Evolutionary conservation across 2,329 filamentous ascomycete species (phyloP).

Genomic region (Colletotrichum chrysophilum): DNA sequence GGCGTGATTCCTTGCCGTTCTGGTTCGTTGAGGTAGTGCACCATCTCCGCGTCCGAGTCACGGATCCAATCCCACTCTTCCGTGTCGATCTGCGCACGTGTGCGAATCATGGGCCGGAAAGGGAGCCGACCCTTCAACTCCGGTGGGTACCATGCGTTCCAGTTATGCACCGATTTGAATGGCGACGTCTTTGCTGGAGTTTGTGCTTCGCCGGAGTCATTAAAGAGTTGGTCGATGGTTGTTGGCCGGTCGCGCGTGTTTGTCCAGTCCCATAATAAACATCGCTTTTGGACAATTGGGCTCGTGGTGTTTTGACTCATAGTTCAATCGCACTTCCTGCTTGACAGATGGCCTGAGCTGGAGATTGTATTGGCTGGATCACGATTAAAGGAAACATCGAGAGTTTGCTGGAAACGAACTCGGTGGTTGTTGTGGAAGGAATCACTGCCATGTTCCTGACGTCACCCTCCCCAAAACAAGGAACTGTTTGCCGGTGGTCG

Average conservation of each 20-base stretch:
- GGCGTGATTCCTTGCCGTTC: constrained; percentile 40
- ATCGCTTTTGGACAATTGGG: constrained; percentile 32
- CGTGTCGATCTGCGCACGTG: constrained; percentile 36
- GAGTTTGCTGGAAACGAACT: background rate
- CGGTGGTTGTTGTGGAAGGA: background rate
- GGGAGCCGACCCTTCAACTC: constrained; percentile 37
- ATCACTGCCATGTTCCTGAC: background rate
- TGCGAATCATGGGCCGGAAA: constrained; percentile 48
- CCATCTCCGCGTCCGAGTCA: constrained; percentile 32
- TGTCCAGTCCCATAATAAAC: constrained; percentile 49
- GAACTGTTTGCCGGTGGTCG: background rate
- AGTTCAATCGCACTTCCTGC: background rate
- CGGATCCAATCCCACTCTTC: constrained; percentile 39
- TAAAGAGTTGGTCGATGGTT: constrained; percentile 39
- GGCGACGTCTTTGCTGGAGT: constrained; percentile 27
- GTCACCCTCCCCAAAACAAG: background rate
- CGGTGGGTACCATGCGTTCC: constrained; percentile 45
- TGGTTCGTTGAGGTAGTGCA: constrained; percentile 53
- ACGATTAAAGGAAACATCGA: background rate
- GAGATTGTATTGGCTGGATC: background rate
- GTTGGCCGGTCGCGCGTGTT: constrained; percentile 37
- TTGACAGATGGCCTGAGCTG: background rate
- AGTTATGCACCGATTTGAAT: constrained; percentile 42
- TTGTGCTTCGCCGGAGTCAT: background rate
- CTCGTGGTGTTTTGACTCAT: background rate